A percentile compares a stretch with the other conserved stretches of the same genome.
Conservation (phyloP, 352 stramenopile genomes). For the Elongisporangium anandrum region DNA sequence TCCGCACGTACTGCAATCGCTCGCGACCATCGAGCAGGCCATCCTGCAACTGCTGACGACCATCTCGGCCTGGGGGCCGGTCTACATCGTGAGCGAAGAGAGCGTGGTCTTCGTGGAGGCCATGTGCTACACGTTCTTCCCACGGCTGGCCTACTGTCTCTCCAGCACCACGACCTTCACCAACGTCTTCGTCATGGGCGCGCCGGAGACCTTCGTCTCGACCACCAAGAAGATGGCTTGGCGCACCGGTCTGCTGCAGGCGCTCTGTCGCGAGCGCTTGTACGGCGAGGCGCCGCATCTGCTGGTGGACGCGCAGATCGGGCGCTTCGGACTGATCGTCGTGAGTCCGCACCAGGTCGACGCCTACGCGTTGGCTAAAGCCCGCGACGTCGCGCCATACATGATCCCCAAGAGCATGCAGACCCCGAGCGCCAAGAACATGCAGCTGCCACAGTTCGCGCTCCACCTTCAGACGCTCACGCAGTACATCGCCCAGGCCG, state of each 20-base stretch:
- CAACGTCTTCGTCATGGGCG: conserved; percentile 56
- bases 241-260: conserved; percentile 48
- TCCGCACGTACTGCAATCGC: conserved; percentile 37
- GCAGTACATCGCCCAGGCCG: conserved; percentile 49
- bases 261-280: conserved; percentile 49
- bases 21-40: conserved; percentile 58
- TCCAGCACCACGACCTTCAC: conserved; percentile 39
- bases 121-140: conserved; percentile 60
- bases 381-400: conserved; percentile 51
- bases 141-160: conserved; percentile 56
- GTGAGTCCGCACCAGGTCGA: conserved; percentile 57
- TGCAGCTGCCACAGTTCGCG: conserved; percentile 50
- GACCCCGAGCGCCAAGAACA: conserved; percentile 39
- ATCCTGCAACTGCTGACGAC: conserved; percentile 47
- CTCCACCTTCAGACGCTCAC: conserved; percentile 46
- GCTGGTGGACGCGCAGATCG: conserved; percentile 25
- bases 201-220: conserved; percentile 48
- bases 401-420: conserved; percentile 56
- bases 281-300: conserved; percentile 42
- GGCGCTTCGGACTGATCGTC: conserved; percentile 56
- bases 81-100: conserved; percentile 68
- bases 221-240: conserved; percentile 44
- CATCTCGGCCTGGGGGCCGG: conserved; percentile 37
- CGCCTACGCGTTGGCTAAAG: conserved; percentile 42
- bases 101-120: conserved; percentile 56